These are phyloP conservation scores for Acer negundo DNA, from an alignment of 345 rosid species.

Conservation along the genomic window DNA sequence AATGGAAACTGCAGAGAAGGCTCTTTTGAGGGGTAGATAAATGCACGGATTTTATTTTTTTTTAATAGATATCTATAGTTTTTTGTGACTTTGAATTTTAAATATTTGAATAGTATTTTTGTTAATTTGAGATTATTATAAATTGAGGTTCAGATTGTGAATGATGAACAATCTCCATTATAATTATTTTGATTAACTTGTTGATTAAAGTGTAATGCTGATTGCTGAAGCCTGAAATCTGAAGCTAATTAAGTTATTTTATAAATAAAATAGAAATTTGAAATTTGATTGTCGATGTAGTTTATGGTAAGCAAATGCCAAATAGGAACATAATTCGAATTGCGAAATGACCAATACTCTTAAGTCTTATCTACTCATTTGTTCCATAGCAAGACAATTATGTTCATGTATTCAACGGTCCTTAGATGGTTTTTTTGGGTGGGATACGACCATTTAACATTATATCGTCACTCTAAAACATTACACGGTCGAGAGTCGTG, in stretches of 20 bases:
- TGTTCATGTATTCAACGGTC: background rate
- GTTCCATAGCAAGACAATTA: background rate
- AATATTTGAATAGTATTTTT: background rate
- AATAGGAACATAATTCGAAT: too few species aligned
- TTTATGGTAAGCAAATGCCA: background rate
- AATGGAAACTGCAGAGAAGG: constrained; percentile 90
- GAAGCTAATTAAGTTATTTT: background rate
- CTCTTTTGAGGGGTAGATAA: constrained; percentile 72
- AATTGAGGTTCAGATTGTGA: constrained; percentile 25
- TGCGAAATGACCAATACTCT: background rate
- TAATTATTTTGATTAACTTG: background rate
- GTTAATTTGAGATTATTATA: constrained; percentile 11
- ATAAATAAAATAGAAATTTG: background rate
- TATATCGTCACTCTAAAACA: too few species aligned
- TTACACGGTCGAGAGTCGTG: too few species aligned
- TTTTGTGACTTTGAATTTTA: background rate
- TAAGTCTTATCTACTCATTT: too few species aligned
- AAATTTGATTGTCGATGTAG: background rate
- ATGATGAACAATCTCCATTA: constrained; percentile 16
- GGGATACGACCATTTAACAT: too few species aligned
- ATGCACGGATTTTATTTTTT: background rate
- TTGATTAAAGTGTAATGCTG: background rate
- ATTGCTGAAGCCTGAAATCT: background rate
- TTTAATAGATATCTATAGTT: background rate
- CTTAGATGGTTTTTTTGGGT: too few species aligned